Conservation (phyloP, 805 yeast species). For the Priceomyces castillae region DNA sequence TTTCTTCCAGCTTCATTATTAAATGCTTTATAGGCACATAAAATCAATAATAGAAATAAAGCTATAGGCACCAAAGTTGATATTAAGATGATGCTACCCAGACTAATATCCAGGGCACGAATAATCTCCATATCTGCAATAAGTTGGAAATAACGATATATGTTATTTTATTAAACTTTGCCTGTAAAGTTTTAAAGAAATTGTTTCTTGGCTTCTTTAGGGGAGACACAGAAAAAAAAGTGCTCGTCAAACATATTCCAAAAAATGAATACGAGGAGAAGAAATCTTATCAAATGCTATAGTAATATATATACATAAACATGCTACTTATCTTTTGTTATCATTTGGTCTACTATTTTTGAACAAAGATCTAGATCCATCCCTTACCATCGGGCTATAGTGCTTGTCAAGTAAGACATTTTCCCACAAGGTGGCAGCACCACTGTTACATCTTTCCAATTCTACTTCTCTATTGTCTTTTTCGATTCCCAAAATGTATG, state of each 20-base stretch:
- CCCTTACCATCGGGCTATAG: constrained; percentile 77
- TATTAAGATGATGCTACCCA: constrained; percentile 5
- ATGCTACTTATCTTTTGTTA: not conserved
- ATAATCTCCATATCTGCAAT: not conserved
- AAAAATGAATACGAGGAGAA: too few species aligned
- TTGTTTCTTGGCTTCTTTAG: not conserved
- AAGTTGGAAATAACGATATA: too few species aligned
- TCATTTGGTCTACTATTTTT: constrained; percentile 31
- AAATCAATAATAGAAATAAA: constrained; percentile 9
- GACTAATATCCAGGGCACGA: constrained; percentile 4
- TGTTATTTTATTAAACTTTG: too few species aligned
- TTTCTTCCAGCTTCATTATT: constrained; percentile 7
- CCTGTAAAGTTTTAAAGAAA: not conserved
- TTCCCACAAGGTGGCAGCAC: constrained; percentile 91
- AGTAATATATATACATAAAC: not conserved
- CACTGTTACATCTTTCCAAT: constrained; percentile 76
- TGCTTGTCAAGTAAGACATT: constrained; percentile 74
- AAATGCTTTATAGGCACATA: constrained; percentile 11
- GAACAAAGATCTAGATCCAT: constrained; percentile 50
- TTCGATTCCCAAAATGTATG: constrained; percentile 56
- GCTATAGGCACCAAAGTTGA: constrained; percentile 8
- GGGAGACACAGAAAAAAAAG: too few species aligned
- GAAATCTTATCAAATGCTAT: not conserved
- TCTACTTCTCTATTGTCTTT: constrained; percentile 43
- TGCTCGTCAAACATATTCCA: too few species aligned